phyloP scores from a whole-genome alignment of 2,329 filamentous ascomycete species.

The Lachnellula occidentalis region DNA sequence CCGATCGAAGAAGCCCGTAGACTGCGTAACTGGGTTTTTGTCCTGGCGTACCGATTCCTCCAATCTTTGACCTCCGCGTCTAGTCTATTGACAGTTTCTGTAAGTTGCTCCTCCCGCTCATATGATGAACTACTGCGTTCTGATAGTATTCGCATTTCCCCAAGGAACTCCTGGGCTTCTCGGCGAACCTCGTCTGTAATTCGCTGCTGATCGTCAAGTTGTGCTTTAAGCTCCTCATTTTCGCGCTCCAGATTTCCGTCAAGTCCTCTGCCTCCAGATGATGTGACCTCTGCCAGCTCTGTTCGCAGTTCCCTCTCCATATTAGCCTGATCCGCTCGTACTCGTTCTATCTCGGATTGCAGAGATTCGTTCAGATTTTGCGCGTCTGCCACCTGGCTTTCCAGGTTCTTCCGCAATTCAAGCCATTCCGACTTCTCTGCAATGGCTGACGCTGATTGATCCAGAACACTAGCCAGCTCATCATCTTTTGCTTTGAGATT shows the following conservation, averaged over 20 bases:
- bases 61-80: slow-evolving; percentile 83
- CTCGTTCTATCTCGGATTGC: slow-evolving; percentile 69
- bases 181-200: slow-evolving; percentile 81
- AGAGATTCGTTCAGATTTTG: slow-evolving; percentile 75
- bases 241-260: slow-evolving; percentile 50
- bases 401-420: slow-evolving; percentile 59
- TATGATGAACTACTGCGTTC: slow-evolving; percentile 72
- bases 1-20: slow-evolving; percentile 77
- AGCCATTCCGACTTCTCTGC: slow-evolving; percentile 67
- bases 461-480: slow-evolving; percentile 55
- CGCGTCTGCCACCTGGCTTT: slow-evolving; percentile 68
- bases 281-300: slow-evolving; percentile 52
- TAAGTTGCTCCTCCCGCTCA: slow-evolving; percentile 76
- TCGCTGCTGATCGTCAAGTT: slow-evolving; percentile 68
- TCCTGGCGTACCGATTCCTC: slow-evolving; percentile 81
- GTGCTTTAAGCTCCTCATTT: slow-evolving; percentile 61
- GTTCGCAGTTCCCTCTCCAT: slow-evolving; percentile 58
- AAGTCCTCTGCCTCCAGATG: slow-evolving; percentile 28
- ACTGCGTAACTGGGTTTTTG: slow-evolving; percentile 80
- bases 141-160: slow-evolving; percentile 84
- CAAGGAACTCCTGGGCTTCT: slow-evolving; percentile 76
- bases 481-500: slow-evolving; percentile 66
- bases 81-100: slow-evolving; percentile 67
- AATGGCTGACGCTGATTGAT: slow-evolving; percentile 44
- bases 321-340: slow-evolving; percentile 62